Percentiles rank a stretch among this genome's conserved stretches.
Evolutionary conservation across 495 filamentous ascomycete genomes (phyloP).

Genomic region (Hypoxylon trugodes): DNA sequence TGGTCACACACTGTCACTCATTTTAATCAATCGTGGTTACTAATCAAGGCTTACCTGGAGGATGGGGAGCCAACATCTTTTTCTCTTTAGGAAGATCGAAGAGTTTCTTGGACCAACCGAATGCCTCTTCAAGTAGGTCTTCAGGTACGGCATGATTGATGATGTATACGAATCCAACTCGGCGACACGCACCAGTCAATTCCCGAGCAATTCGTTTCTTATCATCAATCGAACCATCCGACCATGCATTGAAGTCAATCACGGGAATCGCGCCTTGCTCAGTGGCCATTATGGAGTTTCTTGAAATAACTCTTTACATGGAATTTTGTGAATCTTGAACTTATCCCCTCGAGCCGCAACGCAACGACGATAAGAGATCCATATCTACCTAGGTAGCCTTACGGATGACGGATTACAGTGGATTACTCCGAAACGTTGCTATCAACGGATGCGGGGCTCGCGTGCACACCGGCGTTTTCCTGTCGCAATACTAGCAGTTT

Average conservation of each 20-base stretch:
- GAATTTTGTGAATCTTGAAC: not conserved
- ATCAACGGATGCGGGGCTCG: conserved; percentile 15
- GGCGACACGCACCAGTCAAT: conserved; percentile 61
- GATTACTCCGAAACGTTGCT: not conserved
- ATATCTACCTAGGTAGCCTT: too few relatives aligned
- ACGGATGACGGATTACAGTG: too few relatives aligned
- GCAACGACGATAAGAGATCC: not conserved
- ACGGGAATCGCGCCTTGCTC: conserved; percentile 53
- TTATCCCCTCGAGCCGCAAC: not conserved
- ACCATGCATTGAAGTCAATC: conserved; percentile 60
- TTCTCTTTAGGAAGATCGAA: conserved; percentile 46
- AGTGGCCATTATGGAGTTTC: not conserved
- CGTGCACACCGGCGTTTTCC: not conserved
- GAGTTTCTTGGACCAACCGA: conserved; percentile 58
- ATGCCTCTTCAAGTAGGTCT: conserved; percentile 59
- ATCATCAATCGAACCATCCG: conserved; percentile 38
- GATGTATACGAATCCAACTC: conserved; percentile 68
- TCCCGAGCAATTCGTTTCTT: conserved; percentile 56
- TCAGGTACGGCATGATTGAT: conserved; percentile 62
- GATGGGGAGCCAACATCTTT: conserved; percentile 67
- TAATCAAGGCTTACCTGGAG: conserved; percentile 56
- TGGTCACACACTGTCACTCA: not conserved
- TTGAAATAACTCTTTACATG: not conserved
- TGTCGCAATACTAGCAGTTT: not conserved
- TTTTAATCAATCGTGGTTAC: not conserved